Base-by-base conservation (phyloP, 192 early-diverging fungal species). In the Mortierella antarctica region DNA sequence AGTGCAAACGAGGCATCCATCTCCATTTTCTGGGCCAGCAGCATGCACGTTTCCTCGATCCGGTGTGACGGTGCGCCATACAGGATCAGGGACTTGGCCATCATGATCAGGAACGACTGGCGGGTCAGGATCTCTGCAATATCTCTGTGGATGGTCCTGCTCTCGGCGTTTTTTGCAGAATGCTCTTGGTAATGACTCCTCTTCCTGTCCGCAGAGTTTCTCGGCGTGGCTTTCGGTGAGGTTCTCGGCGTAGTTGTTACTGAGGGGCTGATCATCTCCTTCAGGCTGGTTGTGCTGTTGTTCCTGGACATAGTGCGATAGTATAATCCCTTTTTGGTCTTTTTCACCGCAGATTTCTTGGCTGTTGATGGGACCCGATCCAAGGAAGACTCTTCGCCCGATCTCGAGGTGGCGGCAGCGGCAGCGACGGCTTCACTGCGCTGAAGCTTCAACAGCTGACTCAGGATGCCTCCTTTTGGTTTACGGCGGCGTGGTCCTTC, bases 51-150 rank as follows among this genome's bases (percentile, higher is more conserved):
- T 15, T 80, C 78, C 15, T 84, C 83, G 39, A 84, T 84, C 23
- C 78, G 59, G 55, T 84, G 76, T 2, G 83, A 65, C 8, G 83
- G 83, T 1, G 78, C 83, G 15, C 76, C 83, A 63, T 81, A 84
- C 20, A 70, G 67, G 17, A 84, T 67, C 44, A 84, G 44, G 4
- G 76, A 60, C 15, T 73, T 71, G 52, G 73, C 70, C 57, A 80
- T 69, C 72, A 80, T 84, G 62, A 79, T 79, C 15, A 79, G 9
- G 64, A 79, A 79, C 12, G 75, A 79, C 52, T 79, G 75, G 9
- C 69, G 47, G 1, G 68, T 67, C 51, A 79, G 5, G 40, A 79
- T 79, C 40, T 79, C 69, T 5, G 75, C 75, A 62, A 79, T 79
- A 17, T 79, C 75, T 12, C 63, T 54, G 49, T 79, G 75, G 47